Evolutionary conservation across 1,284 basidiomycete species (phyloP).

Genomic region (Malassezia psittaci): DNA sequence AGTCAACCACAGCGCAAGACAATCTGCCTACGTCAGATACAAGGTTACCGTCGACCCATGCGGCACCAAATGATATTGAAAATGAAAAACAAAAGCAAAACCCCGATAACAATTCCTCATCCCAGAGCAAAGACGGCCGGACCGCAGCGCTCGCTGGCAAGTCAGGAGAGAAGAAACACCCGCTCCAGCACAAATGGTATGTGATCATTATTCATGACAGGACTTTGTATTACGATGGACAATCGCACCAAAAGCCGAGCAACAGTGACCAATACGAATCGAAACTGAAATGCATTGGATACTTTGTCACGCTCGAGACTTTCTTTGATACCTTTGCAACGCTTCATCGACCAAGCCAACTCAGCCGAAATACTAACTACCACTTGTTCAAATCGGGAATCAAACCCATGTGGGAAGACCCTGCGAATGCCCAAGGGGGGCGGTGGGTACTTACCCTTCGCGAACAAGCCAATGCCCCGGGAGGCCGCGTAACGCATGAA

Average conservation of each 20-base stretch:
- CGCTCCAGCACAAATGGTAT: constrained; percentile 66
- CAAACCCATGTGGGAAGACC: constrained; percentile 93
- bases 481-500: constrained; percentile 54
- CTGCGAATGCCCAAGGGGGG: constrained; percentile 76
- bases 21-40: too few species aligned
- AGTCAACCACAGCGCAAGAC: too few species aligned
- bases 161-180: constrained; percentile 51
- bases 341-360: constrained; percentile 74
- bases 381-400: constrained; percentile 80
- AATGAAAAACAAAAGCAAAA: background rate
- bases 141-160: constrained; percentile 10
- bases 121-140: background rate
- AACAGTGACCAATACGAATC: constrained; percentile 50
- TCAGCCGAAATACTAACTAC: constrained; percentile 80
- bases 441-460: constrained; percentile 92
- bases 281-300: constrained; percentile 31
- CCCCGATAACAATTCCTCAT: too few species aligned
- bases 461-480: constrained; percentile 15
- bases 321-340: constrained; percentile 93
- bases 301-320: constrained; percentile 56
- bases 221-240: constrained; percentile 68
- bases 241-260: constrained; percentile 44
- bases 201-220: constrained; percentile 48
- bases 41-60: background rate
- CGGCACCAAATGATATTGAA: too few species aligned